These are phyloP conservation scores for Musa itinerans DNA, from an alignment of 176 grass and related monocot genomes.

Conservation along the genomic window DNA sequence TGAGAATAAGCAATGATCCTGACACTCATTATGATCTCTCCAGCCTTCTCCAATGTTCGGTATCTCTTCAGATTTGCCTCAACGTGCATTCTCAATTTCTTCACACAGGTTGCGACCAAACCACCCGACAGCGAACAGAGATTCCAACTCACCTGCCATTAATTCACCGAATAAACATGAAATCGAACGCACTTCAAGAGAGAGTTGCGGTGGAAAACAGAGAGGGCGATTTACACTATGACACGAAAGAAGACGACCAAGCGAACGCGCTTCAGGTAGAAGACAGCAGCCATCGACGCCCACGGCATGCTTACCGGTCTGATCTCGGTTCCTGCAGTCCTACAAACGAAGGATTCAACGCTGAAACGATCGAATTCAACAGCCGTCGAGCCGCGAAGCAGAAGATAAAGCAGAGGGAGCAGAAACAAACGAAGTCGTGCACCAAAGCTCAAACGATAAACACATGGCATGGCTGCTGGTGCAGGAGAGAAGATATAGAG, in stretches of 20 bases:
- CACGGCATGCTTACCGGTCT: conserved; percentile 26
- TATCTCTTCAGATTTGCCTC: conserved; percentile 25
- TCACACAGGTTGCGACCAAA: background rate
- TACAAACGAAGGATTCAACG: background rate
- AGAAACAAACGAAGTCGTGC: background rate
- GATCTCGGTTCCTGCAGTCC: background rate
- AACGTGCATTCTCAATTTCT: conserved; percentile 37
- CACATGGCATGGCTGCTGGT: background rate
- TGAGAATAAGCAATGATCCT: conserved; percentile 36
- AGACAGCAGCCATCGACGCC: conserved; percentile 6
- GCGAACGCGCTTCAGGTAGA: conserved; percentile 3
- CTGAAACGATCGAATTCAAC: background rate
- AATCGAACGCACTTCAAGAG: too few relatives aligned
- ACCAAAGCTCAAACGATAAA: too few relatives aligned
- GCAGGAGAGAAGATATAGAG: background rate
- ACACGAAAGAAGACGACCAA: conserved; percentile 28
- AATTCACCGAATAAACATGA: too few relatives aligned
- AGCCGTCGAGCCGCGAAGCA: background rate
- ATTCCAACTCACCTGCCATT: background rate
- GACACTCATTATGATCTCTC: conserved; percentile 36
- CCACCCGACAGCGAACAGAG: conserved; percentile 6
- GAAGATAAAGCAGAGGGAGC: background rate
- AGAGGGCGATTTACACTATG: conserved; percentile 25
- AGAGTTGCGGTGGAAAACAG: background rate
- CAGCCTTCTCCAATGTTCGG: conserved; percentile 10